These are phyloP conservation scores for Cynanchum wilfordii DNA, from an alignment of 257 asterid genomes.

Conservation along the genomic window DNA sequence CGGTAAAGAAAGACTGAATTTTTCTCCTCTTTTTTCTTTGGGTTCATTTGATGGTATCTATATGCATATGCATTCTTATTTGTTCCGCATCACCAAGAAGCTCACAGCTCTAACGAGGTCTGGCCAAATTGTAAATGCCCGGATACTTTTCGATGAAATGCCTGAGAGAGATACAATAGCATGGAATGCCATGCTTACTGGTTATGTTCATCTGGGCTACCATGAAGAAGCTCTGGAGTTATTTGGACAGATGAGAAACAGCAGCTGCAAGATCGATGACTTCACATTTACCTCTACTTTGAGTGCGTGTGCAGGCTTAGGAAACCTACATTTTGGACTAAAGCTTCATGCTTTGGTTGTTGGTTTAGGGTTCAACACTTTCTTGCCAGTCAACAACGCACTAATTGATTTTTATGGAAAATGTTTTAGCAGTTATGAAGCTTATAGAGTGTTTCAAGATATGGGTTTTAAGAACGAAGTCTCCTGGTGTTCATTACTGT, in stretches of 20 bases:
- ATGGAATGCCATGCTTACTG: conserved; percentile 71
- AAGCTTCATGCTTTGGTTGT: conserved; percentile 39
- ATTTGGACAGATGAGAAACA: conserved; percentile 42
- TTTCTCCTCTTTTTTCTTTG: background rate
- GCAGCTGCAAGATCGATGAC: conserved; percentile 36
- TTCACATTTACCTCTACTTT: conserved; percentile 55
- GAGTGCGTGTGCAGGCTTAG: conserved; percentile 46
- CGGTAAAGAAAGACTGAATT: background rate
- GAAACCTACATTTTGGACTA: conserved; percentile 34
- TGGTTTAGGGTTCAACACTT: conserved; percentile 38
- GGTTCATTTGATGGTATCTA: background rate
- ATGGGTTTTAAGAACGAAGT: conserved; percentile 54
- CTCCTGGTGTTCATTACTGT: conserved; percentile 79
- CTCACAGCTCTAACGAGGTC: conserved; percentile 41
- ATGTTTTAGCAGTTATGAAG: conserved; percentile 37
- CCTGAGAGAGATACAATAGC: conserved; percentile 50
- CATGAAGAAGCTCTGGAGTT: conserved; percentile 48
- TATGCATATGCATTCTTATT: conserved; percentile 35
- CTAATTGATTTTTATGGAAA: conserved; percentile 76
- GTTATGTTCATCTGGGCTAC: conserved; percentile 47
- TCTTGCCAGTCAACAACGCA: conserved; percentile 55
- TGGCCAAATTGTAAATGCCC: conserved; percentile 47
- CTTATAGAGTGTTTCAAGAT: conserved; percentile 49
- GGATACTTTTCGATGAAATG: conserved; percentile 65
- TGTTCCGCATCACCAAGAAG: conserved; percentile 45